Evolutionary conservation across 2,329 filamentous ascomycete species (phyloP).

Genomic region (Zelopaecilomyces penicillatus): DNA sequence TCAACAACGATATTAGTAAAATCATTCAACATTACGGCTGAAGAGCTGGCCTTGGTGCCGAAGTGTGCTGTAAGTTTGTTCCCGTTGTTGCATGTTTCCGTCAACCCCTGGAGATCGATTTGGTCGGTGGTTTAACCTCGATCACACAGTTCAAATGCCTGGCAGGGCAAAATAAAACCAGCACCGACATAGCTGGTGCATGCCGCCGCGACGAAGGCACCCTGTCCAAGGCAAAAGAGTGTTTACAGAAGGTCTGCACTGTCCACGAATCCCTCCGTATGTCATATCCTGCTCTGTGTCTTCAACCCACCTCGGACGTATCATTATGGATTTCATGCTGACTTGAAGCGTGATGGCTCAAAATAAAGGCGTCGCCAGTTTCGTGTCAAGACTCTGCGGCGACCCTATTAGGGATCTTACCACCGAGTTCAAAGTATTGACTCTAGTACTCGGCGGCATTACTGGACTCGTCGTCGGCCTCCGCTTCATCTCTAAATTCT

Average conservation of each 20-base stretch:
- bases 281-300: too few relatives aligned
- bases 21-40: neutral
- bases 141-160: too few relatives aligned
- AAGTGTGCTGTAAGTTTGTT: slow-evolving; percentile 3
- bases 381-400: slow-evolving; percentile 1
- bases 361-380: neutral
- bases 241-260: too few relatives aligned
- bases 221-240: too few relatives aligned
- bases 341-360: neutral
- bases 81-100: neutral
- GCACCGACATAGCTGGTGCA: too few relatives aligned
- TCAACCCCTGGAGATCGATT: neutral
- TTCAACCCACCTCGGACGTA: too few relatives aligned
- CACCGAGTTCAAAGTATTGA: slow-evolving; percentile 2
- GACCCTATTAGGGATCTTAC: slow-evolving; percentile 1
- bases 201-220: too few relatives aligned
- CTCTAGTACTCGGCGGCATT: slow-evolving; percentile 11
- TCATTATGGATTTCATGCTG: too few relatives aligned
- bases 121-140: neutral
- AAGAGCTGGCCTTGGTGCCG: neutral
- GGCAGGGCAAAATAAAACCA: too few relatives aligned
- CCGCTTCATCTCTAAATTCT: slow-evolving; percentile 16
- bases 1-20: neutral
- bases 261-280: too few relatives aligned
- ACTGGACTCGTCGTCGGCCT: slow-evolving; percentile 11